Conservation (phyloP, 371 early-diverging fungal species). For the Mucor racemosus region DNA sequence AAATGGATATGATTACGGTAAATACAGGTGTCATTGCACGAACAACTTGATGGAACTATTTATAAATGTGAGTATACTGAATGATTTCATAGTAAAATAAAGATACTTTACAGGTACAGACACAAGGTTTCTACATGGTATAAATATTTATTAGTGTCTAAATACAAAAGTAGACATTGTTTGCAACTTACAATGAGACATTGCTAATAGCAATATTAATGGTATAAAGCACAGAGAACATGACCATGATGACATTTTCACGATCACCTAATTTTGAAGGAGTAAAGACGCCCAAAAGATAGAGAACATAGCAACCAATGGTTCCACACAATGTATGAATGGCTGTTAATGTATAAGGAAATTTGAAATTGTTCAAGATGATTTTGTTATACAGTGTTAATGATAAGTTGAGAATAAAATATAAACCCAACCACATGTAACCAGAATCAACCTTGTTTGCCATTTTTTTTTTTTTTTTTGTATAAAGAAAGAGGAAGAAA, state of each 20-base stretch:
- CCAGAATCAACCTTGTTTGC: slow-evolving; percentile 33
- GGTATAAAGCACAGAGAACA: slow-evolving; percentile 87
- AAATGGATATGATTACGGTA: slow-evolving; percentile 69
- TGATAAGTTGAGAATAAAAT: slow-evolving; percentile 80
- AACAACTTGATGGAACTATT: slow-evolving; percentile 83
- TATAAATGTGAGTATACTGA: not conserved
- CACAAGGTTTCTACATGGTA: slow-evolving; percentile 22
- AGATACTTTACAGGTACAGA: slow-evolving; percentile 25
- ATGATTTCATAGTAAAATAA: not conserved
- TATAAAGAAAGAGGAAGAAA: not conserved
- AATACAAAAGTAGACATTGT: no score
- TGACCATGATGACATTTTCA: slow-evolving; percentile 72
- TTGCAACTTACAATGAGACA: slow-evolving; percentile 74
- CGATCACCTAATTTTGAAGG: slow-evolving; percentile 61
- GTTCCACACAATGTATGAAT: slow-evolving; percentile 81
- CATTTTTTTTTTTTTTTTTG: not conserved
- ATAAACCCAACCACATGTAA: slow-evolving; percentile 67
- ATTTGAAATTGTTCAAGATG: slow-evolving; percentile 74
- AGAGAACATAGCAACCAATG: slow-evolving; percentile 63
- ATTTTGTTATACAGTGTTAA: slow-evolving; percentile 89
- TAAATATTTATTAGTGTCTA: not conserved
- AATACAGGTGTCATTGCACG: slow-evolving; percentile 88
- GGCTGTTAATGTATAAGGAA: slow-evolving; percentile 89
- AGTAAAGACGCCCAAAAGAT: slow-evolving; percentile 57
- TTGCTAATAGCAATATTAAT: slow-evolving; percentile 89